Evolutionary conservation across 208 protist species (phyloP).

Genomic region (Trypanosoma rangeli): DNA sequence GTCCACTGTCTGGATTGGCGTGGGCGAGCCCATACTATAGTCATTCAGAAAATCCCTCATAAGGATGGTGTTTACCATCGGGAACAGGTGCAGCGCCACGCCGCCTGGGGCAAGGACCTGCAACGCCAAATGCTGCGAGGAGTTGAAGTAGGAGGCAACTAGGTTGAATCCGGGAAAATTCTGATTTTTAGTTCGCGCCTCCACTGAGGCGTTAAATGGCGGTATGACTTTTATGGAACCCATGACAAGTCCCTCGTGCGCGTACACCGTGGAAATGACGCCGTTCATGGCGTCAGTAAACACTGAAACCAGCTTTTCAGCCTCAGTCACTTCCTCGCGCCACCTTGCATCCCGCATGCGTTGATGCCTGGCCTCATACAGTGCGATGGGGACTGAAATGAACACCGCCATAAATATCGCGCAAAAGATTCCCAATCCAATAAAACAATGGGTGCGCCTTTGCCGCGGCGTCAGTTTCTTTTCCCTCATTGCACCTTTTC

Average conservation of each 20-base stretch:
- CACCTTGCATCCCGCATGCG: background rate
- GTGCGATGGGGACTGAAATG: slow-evolving; percentile 39
- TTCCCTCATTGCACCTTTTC: background rate
- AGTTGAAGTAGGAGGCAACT: slow-evolving; percentile 16
- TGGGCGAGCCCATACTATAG: background rate
- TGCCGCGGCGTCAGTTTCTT: slow-evolving; percentile 11
- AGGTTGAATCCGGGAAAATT: slow-evolving; percentile 33
- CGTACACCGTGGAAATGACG: slow-evolving; percentile 28
- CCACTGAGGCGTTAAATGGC: slow-evolving; percentile 20
- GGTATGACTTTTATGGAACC: slow-evolving; percentile 38
- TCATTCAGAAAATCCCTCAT: slow-evolving; percentile 29
- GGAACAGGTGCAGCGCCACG: slow-evolving; percentile 42
- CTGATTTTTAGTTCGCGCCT: slow-evolving; percentile 33
- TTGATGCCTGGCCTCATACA: slow-evolving; percentile 13
- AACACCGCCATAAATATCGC: slow-evolving; percentile 32
- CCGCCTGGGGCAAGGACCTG: slow-evolving; percentile 57
- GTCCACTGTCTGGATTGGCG: slow-evolving; percentile 28
- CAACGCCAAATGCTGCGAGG: background rate
- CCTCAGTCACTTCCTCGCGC: slow-evolving; percentile 19
- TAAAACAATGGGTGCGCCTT: slow-evolving; percentile 34
- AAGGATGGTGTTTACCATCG: slow-evolving; percentile 12
- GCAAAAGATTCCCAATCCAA: slow-evolving; percentile 26
- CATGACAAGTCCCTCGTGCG: slow-evolving; percentile 52
- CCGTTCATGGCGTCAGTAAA: slow-evolving; percentile 45
- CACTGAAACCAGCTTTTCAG: slow-evolving; percentile 24